Percentiles rank a stretch among this genome's conserved stretches.
These are phyloP conservation scores for Cymbopogon citratus DNA, from an alignment of 176 grass and related monocot genomes.

Conservation along the genomic window DNA sequence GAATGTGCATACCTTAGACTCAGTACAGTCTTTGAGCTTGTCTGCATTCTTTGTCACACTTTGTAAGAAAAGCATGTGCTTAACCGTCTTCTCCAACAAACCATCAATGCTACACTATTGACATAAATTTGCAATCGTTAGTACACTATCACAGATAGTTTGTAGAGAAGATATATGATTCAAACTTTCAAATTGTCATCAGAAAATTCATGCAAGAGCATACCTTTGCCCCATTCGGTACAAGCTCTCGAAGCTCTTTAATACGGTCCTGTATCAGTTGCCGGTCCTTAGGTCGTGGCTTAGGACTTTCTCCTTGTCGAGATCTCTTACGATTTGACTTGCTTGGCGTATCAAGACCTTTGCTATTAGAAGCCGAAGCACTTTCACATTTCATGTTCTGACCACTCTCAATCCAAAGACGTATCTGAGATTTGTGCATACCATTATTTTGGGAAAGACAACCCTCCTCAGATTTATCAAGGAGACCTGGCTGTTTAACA, in stretches of 20 bases:
- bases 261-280: slow-evolving; percentile 81
- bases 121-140: slow-evolving; percentile 30
- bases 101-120: slow-evolving; percentile 84
- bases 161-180: slow-evolving; percentile 8
- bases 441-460: slow-evolving; percentile 54
- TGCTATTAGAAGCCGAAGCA: slow-evolving; percentile 62
- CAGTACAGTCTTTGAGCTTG: slow-evolving; percentile 64
- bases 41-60: slow-evolving; percentile 70
- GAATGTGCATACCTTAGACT: slow-evolving; percentile 53
- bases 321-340: slow-evolving; percentile 68
- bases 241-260: slow-evolving; percentile 76
- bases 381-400: slow-evolving; percentile 59
- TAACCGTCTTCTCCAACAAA: slow-evolving; percentile 80
- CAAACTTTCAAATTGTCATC: slow-evolving; percentile 16
- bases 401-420: slow-evolving; percentile 55
- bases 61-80: slow-evolving; percentile 92
- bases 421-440: slow-evolving; percentile 67
- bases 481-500: slow-evolving; percentile 44
- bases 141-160: neutral
- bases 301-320: slow-evolving; percentile 59
- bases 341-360: slow-evolving; percentile 47
- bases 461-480: slow-evolving; percentile 37
- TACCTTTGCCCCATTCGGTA: slow-evolving; percentile 80
- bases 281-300: slow-evolving; percentile 68
- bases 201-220: slow-evolving; percentile 22